Base-by-base conservation (phyloP, 192 early-diverging fungal genomes). In the Pecoramyces ruminantium region DNA sequence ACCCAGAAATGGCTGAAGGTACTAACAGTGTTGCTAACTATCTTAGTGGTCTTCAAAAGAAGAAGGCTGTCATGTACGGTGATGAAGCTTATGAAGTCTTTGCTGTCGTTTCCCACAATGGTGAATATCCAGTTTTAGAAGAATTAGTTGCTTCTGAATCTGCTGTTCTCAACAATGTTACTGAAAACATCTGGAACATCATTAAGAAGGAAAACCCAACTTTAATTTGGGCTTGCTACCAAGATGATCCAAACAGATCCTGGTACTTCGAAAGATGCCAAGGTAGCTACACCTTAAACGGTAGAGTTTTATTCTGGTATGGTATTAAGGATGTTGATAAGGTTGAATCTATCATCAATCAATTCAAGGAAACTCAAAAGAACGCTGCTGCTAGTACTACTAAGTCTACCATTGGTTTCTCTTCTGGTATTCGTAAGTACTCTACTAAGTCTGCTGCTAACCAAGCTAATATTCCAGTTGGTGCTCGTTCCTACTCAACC, bases 181-280 rank as follows among this genome's bases (percentile, higher is more conserved):
- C 94, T 13, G 98, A 99, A 80, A 98, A 97, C 83, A 87, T 97
- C 15, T 99, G 97, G 97, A 90, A 90, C 77, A 88, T 94, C 30
- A 92, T 99, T 79, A 87, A 88, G 38, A 94, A 93, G 79, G 96
- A 99, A 83, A 91, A 95, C 82, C 84, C 91, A 38, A 85, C 86
- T 30, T 88, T 99, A 79, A 90, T 90, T 79, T 99, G 98, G 98
- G 85, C 90, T 27, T 91, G 94, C 18, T 87, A 91, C 42, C 89
- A 92, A 78, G 87, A 88, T 80, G 94, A 97, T 84, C 85, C 90
- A 78, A 93, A 93, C 84, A 92, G 93, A 80, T 86, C 91, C n/a
- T 99, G 96, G 96, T 96, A 95, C 86, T 99, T 98, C 90, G 95
- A 98, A 82, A 92, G 95, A 79, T 93, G 95, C 18, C 93, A 97